These are phyloP conservation scores for Sindora glabra DNA, from an alignment of 306 rosid genomes.

Conservation along the genomic window DNA sequence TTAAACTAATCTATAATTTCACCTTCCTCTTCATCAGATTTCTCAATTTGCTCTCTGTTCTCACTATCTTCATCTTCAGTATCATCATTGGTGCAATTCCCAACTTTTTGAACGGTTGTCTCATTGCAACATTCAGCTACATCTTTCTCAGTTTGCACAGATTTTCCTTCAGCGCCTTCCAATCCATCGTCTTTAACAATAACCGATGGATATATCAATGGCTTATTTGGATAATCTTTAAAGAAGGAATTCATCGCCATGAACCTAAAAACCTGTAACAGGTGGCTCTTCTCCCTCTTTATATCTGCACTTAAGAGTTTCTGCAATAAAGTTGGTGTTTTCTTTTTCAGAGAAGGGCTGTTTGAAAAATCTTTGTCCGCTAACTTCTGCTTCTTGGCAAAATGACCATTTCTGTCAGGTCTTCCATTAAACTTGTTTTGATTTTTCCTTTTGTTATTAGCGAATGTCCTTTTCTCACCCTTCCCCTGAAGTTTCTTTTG, in stretches of 20 bases:
- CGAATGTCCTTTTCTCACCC: conserved; percentile 24
- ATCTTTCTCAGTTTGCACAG: conserved; percentile 8
- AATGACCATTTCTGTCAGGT: conserved; percentile 23
- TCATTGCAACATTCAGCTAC: neutral
- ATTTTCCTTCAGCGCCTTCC: conserved; percentile 16
- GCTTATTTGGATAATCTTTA: conserved; percentile 50
- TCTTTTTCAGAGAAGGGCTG: conserved; percentile 18
- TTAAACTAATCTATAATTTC: conserved; percentile 44
- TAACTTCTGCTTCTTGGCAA: conserved; percentile 48
- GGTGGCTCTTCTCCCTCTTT: conserved; percentile 55
- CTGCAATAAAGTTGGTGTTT: conserved; percentile 57
- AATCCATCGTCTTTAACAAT: conserved; percentile 30
- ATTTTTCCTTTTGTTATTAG: conserved; percentile 29
- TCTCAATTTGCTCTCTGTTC: neutral
- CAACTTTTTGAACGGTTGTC: conserved; percentile 9
- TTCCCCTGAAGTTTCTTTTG: conserved; percentile 23
- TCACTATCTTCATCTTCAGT: conserved; percentile 3
- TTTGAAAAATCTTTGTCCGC: conserved; percentile 12
- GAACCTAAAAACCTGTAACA: conserved; percentile 80
- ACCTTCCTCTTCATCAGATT: conserved; percentile 65
- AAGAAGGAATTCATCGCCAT: conserved; percentile 72
- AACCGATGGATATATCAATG: conserved; percentile 48
- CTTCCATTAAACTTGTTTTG: conserved; percentile 42
- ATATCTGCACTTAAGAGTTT: conserved; percentile 71
- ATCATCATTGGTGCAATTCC: neutral